Evolutionary conservation across 441 rosid species (phyloP).

Genomic region (Francoa sonchifolia): DNA sequence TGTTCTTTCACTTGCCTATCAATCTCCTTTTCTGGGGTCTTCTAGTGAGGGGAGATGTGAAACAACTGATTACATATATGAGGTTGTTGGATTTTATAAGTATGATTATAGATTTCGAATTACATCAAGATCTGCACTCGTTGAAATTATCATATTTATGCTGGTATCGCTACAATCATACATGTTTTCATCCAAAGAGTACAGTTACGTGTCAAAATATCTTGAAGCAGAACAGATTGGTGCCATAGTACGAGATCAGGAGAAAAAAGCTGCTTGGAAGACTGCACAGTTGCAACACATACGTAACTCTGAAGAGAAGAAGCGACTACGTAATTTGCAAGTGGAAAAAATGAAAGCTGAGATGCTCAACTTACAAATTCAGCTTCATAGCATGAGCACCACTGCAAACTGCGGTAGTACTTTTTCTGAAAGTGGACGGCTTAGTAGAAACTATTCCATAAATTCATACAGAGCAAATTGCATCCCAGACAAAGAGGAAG

Average conservation of each 20-base stretch:
- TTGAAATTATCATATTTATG: conserved; percentile 90
- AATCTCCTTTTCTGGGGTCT: conserved; percentile 90
- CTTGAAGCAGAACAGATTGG: conserved; percentile 98
- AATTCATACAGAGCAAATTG: conserved; percentile 34
- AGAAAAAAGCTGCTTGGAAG: conserved; percentile 97
- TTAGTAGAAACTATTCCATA: conserved; percentile 48
- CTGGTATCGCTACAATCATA: conserved; percentile 87
- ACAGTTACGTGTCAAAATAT: conserved; percentile 79
- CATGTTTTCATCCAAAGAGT: conserved; percentile 83
- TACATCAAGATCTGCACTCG: conserved; percentile 93
- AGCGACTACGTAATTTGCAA: conserved; percentile 71
- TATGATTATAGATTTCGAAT: conserved; percentile 95
- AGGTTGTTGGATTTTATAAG: conserved; percentile 88
- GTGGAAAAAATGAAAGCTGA: conserved; percentile 98
- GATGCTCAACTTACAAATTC: conserved; percentile 87
- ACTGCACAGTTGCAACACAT: conserved; percentile 82
- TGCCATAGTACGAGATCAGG: conserved; percentile 87
- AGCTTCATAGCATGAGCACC: conserved; percentile 63
- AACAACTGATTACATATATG: conserved; percentile 52
- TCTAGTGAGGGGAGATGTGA: conserved; percentile 49
- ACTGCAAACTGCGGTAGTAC: conserved; percentile 27
- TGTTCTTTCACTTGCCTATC: conserved; percentile 88
- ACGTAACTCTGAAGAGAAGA: conserved; percentile 80
- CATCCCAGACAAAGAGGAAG: conserved; percentile 38
- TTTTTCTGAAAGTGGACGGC: conserved; percentile 50